Evolutionary conservation across 345 rosid genomes (phyloP), one percentile per base, ranked within the genome.

Genomic region (Triadica sebifera): DNA sequence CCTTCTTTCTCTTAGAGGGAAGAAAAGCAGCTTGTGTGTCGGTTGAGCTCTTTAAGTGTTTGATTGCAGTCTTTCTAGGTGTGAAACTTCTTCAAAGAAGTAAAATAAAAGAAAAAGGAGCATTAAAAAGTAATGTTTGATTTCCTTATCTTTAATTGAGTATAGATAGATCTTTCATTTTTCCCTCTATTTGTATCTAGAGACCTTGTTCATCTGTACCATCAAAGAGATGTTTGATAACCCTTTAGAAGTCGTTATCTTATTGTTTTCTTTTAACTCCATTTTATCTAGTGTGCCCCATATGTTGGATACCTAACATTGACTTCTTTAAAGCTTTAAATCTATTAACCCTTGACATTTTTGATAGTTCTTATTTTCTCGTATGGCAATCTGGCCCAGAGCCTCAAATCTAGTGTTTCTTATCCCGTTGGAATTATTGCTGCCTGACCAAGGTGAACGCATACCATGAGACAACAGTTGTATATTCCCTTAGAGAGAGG

Each of bases 81-180:
- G 77, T 72, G 66, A 72, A 72, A 79, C 45, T 75, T 73, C 80
- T 70, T 72, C 81, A 79, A 69, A 78, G 53, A 53, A 67, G 75
- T 43, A 15, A 75, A 83, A 57, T 47, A 45, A 69, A 72, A 43
- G 52, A 24, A 65, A 29, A 22, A 61, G 52, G 62, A 70, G 57
- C 20, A 59, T 62, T 38, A 41, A 43, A 78, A 82, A 79, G 74
- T 74, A 75, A 74, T 45, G 63, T 61, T 60, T 60, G 43, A 78
- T 69, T 63, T 62, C 60, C 41, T 75, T 77, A 68, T 68, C 69
- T 73, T 12, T 69, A 67, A 69, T 10, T 6, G 47, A 43, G 1
- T 43, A 6, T 69, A 50, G 61, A 78, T 68, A 70, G 25, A 41
- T 45, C 76, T 66, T 69, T 46, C 66, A 22, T 39, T 62, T 53